Evolutionary conservation across 164 flowering plant genomes (phyloP).

Genomic region (Aristolochia contorta): DNA sequence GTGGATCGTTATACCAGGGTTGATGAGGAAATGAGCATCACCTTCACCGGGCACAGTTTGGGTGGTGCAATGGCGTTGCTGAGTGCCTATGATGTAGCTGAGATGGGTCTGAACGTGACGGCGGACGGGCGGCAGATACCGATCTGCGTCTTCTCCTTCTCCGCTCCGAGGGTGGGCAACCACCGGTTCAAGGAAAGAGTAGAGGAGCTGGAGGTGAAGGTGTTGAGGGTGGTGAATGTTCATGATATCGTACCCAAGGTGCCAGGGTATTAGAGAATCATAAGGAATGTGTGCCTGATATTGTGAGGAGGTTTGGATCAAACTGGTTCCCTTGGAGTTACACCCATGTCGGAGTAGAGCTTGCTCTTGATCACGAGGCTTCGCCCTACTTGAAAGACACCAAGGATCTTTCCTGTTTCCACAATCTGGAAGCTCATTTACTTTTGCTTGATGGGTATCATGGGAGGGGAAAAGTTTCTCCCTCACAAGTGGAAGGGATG

Average conservation of each 20-base stretch:
- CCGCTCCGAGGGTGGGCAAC: constrained; percentile 82
- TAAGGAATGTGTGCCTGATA: constrained; percentile 36
- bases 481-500: constrained; percentile 38
- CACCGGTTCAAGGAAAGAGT: constrained; percentile 55
- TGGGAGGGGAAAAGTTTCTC: constrained; percentile 32
- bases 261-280: constrained; percentile 62
- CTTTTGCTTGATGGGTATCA: constrained; percentile 69
- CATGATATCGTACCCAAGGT: constrained; percentile 70
- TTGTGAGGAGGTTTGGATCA: constrained; percentile 25
- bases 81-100: constrained; percentile 71
- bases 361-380: constrained; percentile 39
- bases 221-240: constrained; percentile 49
- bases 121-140: constrained; percentile 22
- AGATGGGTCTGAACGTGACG: constrained; percentile 33
- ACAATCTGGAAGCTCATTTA: constrained; percentile 56
- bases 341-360: constrained; percentile 68
- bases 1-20: too few relatives aligned
- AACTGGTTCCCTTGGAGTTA: constrained; percentile 72
- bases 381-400: constrained; percentile 42
- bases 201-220: constrained; percentile 58
- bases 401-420: constrained; percentile 29
- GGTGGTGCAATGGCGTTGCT: constrained; percentile 53
- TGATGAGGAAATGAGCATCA: constrained; percentile 46
- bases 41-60: constrained; percentile 63
- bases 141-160: constrained; percentile 51